These are phyloP conservation scores for Angophora floribunda DNA, from an alignment of 345 rosid genomes.

Conservation along the genomic window DNA sequence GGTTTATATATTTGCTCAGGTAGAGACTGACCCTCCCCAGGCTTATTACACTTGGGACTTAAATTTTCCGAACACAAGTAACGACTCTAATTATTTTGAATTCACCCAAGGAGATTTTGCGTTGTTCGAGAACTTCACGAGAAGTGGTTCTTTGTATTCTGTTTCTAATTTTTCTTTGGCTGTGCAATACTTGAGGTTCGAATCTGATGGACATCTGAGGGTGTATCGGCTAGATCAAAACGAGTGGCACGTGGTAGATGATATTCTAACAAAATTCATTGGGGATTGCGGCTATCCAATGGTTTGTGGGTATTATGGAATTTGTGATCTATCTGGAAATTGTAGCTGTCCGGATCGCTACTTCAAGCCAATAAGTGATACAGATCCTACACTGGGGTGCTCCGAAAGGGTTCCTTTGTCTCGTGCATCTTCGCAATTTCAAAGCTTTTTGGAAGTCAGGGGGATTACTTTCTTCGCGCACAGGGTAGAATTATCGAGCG, in stretches of 20 bases:
- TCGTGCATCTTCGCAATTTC: not conserved
- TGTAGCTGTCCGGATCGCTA: not conserved
- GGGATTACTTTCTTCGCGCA: not conserved
- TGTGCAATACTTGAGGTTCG: constrained; percentile 1
- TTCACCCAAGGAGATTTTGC: not conserved
- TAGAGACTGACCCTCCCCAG: not conserved
- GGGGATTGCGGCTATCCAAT: not conserved
- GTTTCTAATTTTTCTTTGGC: not conserved
- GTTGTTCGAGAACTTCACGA: not conserved
- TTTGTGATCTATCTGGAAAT: not conserved
- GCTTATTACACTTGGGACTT: not conserved
- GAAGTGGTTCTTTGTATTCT: not conserved
- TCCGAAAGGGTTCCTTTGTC: not conserved
- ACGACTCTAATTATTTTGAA: not conserved
- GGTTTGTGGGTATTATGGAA: not conserved
- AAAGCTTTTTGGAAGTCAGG: not conserved
- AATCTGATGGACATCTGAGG: constrained; percentile 11
- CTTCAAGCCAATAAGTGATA: not conserved
- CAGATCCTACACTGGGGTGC: not conserved
- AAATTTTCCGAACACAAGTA: not conserved
- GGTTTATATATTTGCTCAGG: not conserved
- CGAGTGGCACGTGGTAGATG: not conserved
- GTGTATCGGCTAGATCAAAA: not conserved
- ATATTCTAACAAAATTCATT: not conserved
- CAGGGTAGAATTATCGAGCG: not conserved